Base-by-base conservation (phyloP, 2,329 filamentous ascomycete species). In the Fusarium napiforme region DNA sequence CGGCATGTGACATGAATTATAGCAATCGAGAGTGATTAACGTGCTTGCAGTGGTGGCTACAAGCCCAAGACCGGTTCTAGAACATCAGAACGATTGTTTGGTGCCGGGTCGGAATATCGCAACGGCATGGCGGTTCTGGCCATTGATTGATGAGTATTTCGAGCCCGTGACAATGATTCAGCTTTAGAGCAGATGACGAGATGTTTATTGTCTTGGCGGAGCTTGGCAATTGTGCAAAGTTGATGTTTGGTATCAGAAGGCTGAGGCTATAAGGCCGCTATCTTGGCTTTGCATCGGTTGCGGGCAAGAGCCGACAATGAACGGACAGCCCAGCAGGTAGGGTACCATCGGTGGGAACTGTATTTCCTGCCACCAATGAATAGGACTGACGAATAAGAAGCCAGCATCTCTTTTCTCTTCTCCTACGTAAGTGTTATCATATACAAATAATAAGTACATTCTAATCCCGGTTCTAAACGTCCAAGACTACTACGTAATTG, bases 101-200 rank as follows among this genome's bases (percentile, higher is more conserved):
- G 23, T 36, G 43, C 30, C 42, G 52, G 39, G 46, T 16, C 23
- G 46, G 61, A 53, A 55, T 28, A 52, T 55, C 50, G 34, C 34
- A n/a, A 46, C 39, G 49, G 56, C 40, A 45, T 47, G 50, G 43
- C 37, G 43, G 40, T 57, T 34, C 46, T 39, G 53, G 65, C 43
- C 32, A 36, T 59, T 14, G 15, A 66, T 12, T 46, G 56, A 55
- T 43, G 42, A 64, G 45, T 16, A 49, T n/a, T 52, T 37, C 37
- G 52, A 30, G 62, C 40, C 19, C 18, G 18, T 60, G 45, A 53
- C 21, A 58, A 67, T 71, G 60, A 69, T 52, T 58, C 62, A 62
- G 67, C 58, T 63, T 64, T 77, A 47, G 65, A 49, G 69, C 32
- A 58, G 49, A 75, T 72, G 75, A 37, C 66, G 68, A 77, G 49